These are phyloP conservation scores for Debaryomyces maramus DNA, from an alignment of 805 yeast species.

Conservation along the genomic window DNA sequence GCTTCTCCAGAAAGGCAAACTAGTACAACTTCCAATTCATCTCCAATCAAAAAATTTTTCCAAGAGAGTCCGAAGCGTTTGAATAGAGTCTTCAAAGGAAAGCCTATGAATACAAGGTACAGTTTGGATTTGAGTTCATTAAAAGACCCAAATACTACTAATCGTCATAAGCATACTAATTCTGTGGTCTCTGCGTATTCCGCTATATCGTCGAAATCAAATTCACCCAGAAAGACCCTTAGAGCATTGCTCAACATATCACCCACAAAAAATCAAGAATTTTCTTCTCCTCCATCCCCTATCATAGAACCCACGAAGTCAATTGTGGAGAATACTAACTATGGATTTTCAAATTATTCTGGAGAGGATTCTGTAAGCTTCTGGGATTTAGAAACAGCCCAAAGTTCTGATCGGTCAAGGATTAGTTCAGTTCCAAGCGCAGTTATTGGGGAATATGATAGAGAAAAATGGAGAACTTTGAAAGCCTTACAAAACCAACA, in stretches of 20 bases:
- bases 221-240: slow-evolving; percentile 32
- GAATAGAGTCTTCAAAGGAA: slow-evolving; percentile 20
- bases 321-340: neutral
- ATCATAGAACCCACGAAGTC: neutral
- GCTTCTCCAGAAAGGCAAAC: slow-evolving; percentile 12
- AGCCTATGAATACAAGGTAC: slow-evolving; percentile 4
- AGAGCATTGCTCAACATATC: slow-evolving; percentile 11
- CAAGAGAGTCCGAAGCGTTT: slow-evolving; percentile 31
- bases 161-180: slow-evolving; percentile 25
- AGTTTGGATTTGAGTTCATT: slow-evolving; percentile 5
- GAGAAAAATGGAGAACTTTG: slow-evolving; percentile 63
- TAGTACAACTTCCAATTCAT: slow-evolving; percentile 16
- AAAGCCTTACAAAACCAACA: slow-evolving; percentile 30
- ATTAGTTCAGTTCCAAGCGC: slow-evolving; percentile 52
- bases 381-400: slow-evolving; percentile 34
- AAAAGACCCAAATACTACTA: neutral
- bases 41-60: slow-evolving; percentile 35
- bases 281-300: neutral
- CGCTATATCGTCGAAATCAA: slow-evolving; percentile 28
- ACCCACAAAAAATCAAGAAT: neutral
- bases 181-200: slow-evolving; percentile 30
- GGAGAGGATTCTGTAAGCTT: slow-evolving; percentile 8
- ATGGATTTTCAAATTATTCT: neutral
- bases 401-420: slow-evolving; percentile 39
- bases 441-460: slow-evolving; percentile 63